Conservation (phyloP, 257 asterid genomes). For the Osmanthus fragrans region DNA sequence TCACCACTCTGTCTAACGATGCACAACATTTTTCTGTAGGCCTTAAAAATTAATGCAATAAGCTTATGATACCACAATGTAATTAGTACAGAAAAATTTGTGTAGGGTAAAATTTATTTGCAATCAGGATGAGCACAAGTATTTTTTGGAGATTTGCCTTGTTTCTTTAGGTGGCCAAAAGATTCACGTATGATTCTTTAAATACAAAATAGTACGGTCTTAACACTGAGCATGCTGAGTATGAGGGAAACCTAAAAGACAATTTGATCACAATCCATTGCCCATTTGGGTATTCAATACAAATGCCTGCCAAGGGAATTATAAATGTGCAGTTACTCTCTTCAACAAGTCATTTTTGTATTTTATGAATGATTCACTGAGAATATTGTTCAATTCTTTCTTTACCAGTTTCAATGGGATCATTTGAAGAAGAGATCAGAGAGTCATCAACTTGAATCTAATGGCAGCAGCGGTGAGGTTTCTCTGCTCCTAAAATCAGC, state of each 20-base stretch:
- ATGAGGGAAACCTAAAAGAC: constrained; percentile 1
- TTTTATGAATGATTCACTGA: constrained; percentile 5
- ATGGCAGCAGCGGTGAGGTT: constrained; percentile 66
- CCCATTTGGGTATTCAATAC: constrained; percentile 3
- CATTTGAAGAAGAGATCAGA: constrained; percentile 64
- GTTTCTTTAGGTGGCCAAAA: not conserved
- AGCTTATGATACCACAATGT: not conserved
- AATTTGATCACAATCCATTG: constrained; percentile 4
- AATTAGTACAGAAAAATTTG: not conserved
- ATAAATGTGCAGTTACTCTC: not conserved
- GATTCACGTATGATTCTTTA: not conserved
- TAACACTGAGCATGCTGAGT: constrained; percentile 16
- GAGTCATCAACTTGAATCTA: constrained; percentile 67
- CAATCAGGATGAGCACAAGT: not conserved
- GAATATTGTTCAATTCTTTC: constrained; percentile 14
- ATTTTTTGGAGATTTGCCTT: not conserved
- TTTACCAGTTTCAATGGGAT: constrained; percentile 63
- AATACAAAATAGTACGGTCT: not conserved
- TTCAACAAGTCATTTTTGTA: not conserved
- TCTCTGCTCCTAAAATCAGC: constrained; percentile 18
- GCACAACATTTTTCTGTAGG: not conserved
- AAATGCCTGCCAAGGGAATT: not conserved
- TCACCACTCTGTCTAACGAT: not conserved
- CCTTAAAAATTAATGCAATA: not conserved
- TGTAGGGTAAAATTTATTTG: not conserved